Evolutionary conservation across 2,329 filamentous ascomycete genomes (phyloP).

Genomic region (Fusarium oligoseptatum): DNA sequence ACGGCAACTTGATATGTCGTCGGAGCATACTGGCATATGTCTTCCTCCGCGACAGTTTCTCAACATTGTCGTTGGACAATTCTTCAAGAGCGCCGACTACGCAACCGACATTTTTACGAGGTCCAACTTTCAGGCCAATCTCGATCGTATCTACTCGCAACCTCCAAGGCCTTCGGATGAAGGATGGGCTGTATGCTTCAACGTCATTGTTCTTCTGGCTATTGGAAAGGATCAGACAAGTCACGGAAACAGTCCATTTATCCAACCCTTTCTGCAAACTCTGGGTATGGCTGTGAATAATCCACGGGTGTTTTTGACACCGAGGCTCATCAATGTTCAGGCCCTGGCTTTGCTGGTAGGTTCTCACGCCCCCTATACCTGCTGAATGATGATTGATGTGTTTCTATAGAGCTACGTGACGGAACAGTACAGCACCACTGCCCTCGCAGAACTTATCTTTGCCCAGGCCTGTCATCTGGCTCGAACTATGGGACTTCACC

Average conservation of each 20-base stretch:
- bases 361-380: no score
- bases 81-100: slow-evolving; percentile 43
- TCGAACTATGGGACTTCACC: slow-evolving; percentile 46
- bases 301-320: slow-evolving; percentile 42
- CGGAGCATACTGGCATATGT: slow-evolving; percentile 27
- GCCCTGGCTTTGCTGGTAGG: slow-evolving; percentile 44
- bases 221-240: slow-evolving; percentile 41
- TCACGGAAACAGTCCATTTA: slow-evolving; percentile 42
- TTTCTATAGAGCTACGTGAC: slow-evolving; percentile 40
- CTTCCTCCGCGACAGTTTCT: slow-evolving; percentile 46
- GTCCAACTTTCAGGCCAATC: slow-evolving; percentile 38
- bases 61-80: slow-evolving; percentile 41
- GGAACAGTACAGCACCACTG: slow-evolving; percentile 44
- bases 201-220: slow-evolving; percentile 42
- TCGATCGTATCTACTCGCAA: slow-evolving; percentile 43
- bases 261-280: slow-evolving; percentile 44
- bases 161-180: slow-evolving; percentile 38
- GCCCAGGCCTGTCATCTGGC: slow-evolving; percentile 45
- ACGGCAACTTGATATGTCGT: slow-evolving; percentile 40
- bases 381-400: neutral
- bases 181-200: slow-evolving; percentile 46
- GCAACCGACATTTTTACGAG: slow-evolving; percentile 44
- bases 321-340: slow-evolving; percentile 44
- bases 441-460: slow-evolving; percentile 43
- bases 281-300: slow-evolving; percentile 46